A percentile compares a stretch with the other conserved stretches of the same genome.
phyloP scores from a whole-genome alignment of 176 grass and related monocot genomes.

The Microstegium vimineum region DNA sequence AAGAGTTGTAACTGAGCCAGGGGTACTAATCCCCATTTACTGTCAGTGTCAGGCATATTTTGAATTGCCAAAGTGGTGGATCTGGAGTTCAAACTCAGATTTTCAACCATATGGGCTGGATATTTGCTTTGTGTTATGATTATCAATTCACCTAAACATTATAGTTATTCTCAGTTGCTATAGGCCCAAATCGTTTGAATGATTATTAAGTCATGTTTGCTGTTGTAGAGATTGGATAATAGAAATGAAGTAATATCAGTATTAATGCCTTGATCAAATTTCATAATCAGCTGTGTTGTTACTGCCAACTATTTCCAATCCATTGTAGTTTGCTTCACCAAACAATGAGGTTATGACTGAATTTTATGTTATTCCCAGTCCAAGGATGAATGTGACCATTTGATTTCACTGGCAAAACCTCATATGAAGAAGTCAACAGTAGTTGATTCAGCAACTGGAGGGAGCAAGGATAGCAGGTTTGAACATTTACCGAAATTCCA shows the following conservation, averaged over 20 bases:
- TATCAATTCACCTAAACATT: background rate
- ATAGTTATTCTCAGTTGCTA: background rate
- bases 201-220: background rate
- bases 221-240: background rate
- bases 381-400: constrained; percentile 89
- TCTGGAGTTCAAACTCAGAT: background rate
- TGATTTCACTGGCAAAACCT: constrained; percentile 75
- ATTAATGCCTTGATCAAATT: background rate
- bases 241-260: background rate
- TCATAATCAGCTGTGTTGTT: constrained; percentile 17
- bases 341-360: background rate
- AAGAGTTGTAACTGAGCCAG: background rate
- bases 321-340: background rate
- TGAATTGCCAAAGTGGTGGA: background rate
- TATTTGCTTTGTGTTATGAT: background rate
- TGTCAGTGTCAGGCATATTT: background rate
- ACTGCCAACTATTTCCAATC: background rate
- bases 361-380: constrained; percentile 52
- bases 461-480: constrained; percentile 97
- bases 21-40: background rate
- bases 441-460: constrained; percentile 71
- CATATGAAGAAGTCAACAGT: no score
- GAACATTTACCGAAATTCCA: background rate
- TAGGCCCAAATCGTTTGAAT: background rate
- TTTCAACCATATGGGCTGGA: background rate